Base-by-base conservation (phyloP, 2,329 filamentous ascomycete species). In the Fusarium sp. region DNA sequence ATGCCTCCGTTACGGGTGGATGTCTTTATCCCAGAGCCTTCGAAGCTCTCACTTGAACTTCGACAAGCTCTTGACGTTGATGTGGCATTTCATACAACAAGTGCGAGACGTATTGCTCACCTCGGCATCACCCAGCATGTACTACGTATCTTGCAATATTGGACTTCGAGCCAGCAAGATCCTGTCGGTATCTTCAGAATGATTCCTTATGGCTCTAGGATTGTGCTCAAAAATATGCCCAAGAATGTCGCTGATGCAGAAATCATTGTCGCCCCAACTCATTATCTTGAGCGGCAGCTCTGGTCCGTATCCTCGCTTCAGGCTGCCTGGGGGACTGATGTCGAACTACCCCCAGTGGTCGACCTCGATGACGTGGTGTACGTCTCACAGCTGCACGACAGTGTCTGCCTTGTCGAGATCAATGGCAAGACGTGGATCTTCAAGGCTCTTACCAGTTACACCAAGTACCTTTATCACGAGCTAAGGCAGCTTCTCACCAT, bases 391-490 rank as follows among this genome's bases (percentile, higher is more conserved):
- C 77, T 89, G 19, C 85, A 89, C 67, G 88, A 90, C 72, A 88
- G 86, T 64, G 84, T 89, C 45, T 88, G 85, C 58, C 78, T 89
- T 16, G 86, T 89, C 45, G 77, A 79, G 31, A 79, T 85, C 42
- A 68, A 77, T 21, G 79, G 76, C 9, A 71, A 78, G 49, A 75
- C 80, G 4, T 85, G 83, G 80, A 84, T 89, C 58, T 83, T 90
- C 77, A 90, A 90, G 74, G 85, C 86, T 5, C 75, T 89, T 43
- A 85, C 84, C 4, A 86, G 85, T 76, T 84, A 83, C 67, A 82
- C 85, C 63, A 89, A 89, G 72, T 89, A 86, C 71, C 79, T 90
- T 39, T 90, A 89, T 73, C 86, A 89, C 69, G 88, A 90, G 75
- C 80, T 90, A 19, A 84, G 84, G 56, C 82, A 84, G 25, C 82